Base-by-base conservation (phyloP, 2,329 filamentous ascomycete genomes). In the Paraconiothyrium brasiliense region DNA sequence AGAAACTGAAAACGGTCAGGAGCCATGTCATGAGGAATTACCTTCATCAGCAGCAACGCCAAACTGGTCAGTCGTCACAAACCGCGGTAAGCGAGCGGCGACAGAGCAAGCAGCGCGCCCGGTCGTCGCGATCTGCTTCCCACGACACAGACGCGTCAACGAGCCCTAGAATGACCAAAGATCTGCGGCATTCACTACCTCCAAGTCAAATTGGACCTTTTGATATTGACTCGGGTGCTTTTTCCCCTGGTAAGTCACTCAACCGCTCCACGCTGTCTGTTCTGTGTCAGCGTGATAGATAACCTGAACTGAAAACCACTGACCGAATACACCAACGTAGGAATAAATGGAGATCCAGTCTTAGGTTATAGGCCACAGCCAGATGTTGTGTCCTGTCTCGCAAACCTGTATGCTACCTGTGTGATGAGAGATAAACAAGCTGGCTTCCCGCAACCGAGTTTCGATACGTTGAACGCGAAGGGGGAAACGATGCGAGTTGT, bases 1-100 rank as follows among this genome's bases (percentile, higher is more conserved):
- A 62, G 39, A 70, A 69, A 43, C 60, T 71, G 11, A 69, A 70
- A 49, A 70, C 65, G 3, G 68, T 71, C 16, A 62, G 68, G 43
- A 71, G 68, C 55, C 68, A 71, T 61, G 68, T 71, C 4, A 71
- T 71, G 68, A 68, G 67, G 34, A 69, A 70, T 34, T 70, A 67
- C 44, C 50, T 71, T 16, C 67, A 67, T 32, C 61, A 67, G 50
- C 61, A 67, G 32, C 46, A 48, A 32, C 46, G 30, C 11, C 46
- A 48, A 11, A 39, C 56, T 20, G 54, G 59, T 16, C 43, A 60
- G 14, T 30, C 57, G 20, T 61, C 60, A 58, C 49, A 58, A 54
- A n/a, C 66, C 62, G 32, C 48, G 62, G 47, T 59, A 57, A 22
- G 54, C 52, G 30, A 65, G 46, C 46, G 46, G 24, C 46, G 46